Evolutionary conservation across 2,329 filamentous ascomycete genomes (phyloP), one percentile per base, ranked within the genome.

Genomic region (Rasamsonia emersonii): DNA sequence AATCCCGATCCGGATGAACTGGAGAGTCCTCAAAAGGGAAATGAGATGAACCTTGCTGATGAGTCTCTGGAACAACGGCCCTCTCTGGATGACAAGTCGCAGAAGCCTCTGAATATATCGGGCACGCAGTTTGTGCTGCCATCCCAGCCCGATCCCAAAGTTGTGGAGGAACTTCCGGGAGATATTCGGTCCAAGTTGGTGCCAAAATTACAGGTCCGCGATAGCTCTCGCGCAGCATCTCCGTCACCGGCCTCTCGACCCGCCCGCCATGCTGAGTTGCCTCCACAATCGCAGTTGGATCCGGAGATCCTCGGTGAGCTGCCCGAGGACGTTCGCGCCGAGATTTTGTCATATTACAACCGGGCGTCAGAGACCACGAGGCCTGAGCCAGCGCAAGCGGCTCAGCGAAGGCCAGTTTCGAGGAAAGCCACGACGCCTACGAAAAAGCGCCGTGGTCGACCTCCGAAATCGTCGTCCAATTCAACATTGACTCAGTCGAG

Each of bases 91-190:
- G 56, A 61, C 36, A 46, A 42, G 33, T 49, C 44, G 7, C 64
- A 81, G 14, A 80, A 71, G 40, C 79, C 79, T 1, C 63, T 94
- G 14, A 93, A 95, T 48, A 73, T 85, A 3, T 68, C 77, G 3
- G 86, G 89, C 2, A 94, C 89, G 0, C 91, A 98, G 49, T 98
- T 98, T 49, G 75, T 96, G 28, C 68, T 98, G 45, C 91, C 91
- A 11, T 58, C 59, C 0, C 84, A 94, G 44, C 73, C 83, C 2
- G 91, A 98, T 51, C 78, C 81, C 0, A 67, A 71, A n/a, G 80
- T 94, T 0, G 60, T 96, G 3, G 82, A 82, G 2, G 86, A 93
- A 48, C 68, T 98, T 3, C 89, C 89, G 0, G 69, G 68, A 18
- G 85, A 93, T 51, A 94, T 96, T 41, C 74, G 85, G 38, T 77